Base-by-base conservation (phyloP, 768 basidiomycete genomes). In the Tulasnella sp. region DNA sequence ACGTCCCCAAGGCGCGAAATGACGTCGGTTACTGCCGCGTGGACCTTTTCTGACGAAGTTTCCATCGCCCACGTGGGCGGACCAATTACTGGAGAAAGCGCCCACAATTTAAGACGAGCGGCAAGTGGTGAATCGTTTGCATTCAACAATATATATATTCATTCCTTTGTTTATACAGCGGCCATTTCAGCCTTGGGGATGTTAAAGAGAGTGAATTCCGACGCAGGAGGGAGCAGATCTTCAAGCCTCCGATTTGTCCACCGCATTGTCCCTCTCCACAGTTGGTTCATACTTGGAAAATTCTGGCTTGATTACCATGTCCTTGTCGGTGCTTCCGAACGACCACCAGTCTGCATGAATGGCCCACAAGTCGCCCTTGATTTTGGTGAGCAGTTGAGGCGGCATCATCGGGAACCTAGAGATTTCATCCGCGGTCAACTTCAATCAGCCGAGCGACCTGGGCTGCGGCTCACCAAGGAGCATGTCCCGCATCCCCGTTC, bases 341-440 rank as follows among this genome's bases (percentile, higher is more conserved):
- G 61, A 20, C 75, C 75, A 77, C 42, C 26, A n/a, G 57, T 77
- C 75, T 18, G 55, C 3, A 55, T 77, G 51, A 23, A 77, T n/a
- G 29, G 26, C 23, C 29, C 29, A 72, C n/a, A 72, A 72, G 13
- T 32, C 71, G 71, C 20, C 29, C 20, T 72, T 72, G 39, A 72
- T 46, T 46, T 32, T 32, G n/a, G 37, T 13, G 23, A 35, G 13
- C 18, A 40, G n/a, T 32, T 29, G 32, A 40, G 29, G 37, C 20
- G 71, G 71, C 32, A 72, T 26, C 71, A 26, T n/a, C 5, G 37
- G 37, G n/a, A 42, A 42, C 71, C 71, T 72, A 67, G 5, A 26
- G 37, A 16, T 40, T n/a, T 18, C 37, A 42, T 23, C 37, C 20
- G 51, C 23, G 51, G 37, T 40, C 39, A 40, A 29, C 26, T 6